These are phyloP conservation scores for Hanseniaspora meyeri DNA, from an alignment of 805 yeast genomes.

Conservation along the genomic window DNA sequence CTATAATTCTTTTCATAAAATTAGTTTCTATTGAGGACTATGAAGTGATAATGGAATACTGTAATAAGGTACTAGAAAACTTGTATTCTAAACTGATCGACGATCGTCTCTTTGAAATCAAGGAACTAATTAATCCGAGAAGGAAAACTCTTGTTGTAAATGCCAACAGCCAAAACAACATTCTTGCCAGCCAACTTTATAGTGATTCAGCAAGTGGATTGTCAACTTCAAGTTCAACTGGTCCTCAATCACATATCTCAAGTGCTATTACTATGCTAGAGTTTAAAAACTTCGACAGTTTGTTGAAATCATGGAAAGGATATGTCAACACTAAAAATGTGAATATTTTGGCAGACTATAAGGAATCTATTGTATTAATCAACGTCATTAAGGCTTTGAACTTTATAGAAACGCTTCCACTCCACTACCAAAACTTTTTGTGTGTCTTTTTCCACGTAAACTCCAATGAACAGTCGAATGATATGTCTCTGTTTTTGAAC, in stretches of 20 bases:
- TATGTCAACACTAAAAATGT: conserved; percentile 16
- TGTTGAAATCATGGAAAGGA: conserved; percentile 18
- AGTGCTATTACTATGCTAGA: conserved; percentile 3
- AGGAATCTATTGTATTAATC: conserved; percentile 12
- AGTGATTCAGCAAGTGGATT: background rate
- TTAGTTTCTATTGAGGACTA: conserved; percentile 41
- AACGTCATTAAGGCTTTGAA: conserved; percentile 16
- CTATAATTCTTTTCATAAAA: conserved; percentile 46
- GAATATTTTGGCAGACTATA: conserved; percentile 6
- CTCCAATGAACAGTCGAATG: conserved; percentile 21
- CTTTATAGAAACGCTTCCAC: conserved; percentile 21
- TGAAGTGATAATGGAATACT: conserved; percentile 29
- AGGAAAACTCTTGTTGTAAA: conserved; percentile 4
- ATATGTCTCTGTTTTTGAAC: conserved; percentile 36
- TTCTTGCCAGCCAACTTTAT: background rate
- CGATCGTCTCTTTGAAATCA: conserved; percentile 19
- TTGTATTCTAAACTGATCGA: conserved; percentile 20
- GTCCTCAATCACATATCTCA: background rate
- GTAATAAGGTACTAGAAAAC: conserved; percentile 27
- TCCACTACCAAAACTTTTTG: conserved; percentile 39
- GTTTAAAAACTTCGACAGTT: conserved; percentile 1
- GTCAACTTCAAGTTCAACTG: conserved; percentile 2
- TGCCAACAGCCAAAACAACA: background rate
- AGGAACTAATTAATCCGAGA: conserved; percentile 6
- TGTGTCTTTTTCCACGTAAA: conserved; percentile 37